Percentiles rank a stretch among this genome's conserved stretches.
phyloP scores from a whole-genome alignment of 441 rosid species.

The Jatropha multifida region DNA sequence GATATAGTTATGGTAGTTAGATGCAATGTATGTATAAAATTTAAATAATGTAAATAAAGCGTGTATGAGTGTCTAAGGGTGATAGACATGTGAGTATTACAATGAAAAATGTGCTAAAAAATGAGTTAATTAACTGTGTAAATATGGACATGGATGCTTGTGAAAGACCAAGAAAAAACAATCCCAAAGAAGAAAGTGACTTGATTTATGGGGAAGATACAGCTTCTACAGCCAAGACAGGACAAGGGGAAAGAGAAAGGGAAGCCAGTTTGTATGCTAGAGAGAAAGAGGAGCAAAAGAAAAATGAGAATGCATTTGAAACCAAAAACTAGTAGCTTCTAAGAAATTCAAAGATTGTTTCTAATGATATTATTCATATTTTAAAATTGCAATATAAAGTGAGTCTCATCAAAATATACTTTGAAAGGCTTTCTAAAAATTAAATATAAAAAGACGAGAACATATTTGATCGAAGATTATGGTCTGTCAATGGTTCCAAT shows the following conservation, averaged over 20 bases:
- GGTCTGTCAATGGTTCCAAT: not conserved
- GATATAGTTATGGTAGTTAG: slow-evolving; percentile 1
- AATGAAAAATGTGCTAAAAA: not conserved
- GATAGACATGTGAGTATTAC: not conserved
- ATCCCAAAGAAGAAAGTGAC: not conserved
- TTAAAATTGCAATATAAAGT: not conserved
- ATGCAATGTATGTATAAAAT: slow-evolving; percentile 20
- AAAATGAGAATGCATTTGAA: not conserved
- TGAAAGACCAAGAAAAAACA: slow-evolving; percentile 6
- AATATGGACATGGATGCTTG: not conserved
- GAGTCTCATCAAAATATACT: not conserved
- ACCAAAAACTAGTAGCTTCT: not conserved
- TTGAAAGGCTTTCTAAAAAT: not conserved
- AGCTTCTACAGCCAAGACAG: slow-evolving; percentile 3
- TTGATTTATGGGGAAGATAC: not conserved
- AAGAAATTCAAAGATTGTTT: not conserved
- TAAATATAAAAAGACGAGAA: not conserved
- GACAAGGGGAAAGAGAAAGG: not conserved
- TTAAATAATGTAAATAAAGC: not conserved
- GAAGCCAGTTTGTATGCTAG: too few species aligned
- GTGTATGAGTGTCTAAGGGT: not conserved
- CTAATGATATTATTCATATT: not conserved
- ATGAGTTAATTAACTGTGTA: too few species aligned
- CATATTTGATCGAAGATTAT: not conserved
- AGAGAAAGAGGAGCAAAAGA: not conserved